Evolutionary conservation across 2,329 filamentous ascomycete genomes (phyloP).

Genomic region (Metarhizium guizhouense): DNA sequence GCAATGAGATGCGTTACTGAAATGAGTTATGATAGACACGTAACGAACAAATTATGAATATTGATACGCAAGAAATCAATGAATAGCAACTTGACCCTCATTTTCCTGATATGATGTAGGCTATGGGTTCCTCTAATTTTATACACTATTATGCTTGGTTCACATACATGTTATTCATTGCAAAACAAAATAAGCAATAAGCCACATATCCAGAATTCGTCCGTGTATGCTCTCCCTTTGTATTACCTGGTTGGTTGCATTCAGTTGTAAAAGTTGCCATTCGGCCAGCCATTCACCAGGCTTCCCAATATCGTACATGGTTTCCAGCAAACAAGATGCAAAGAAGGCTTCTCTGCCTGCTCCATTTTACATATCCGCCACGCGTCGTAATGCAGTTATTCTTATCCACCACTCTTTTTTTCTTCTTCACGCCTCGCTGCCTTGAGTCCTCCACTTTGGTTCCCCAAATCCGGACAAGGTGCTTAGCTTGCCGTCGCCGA

Average conservation of each 20-base stretch:
- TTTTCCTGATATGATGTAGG: not conserved
- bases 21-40: conserved; percentile 10
- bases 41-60: conserved; percentile 1
- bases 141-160: not conserved
- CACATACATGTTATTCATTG: too few relatives aligned
- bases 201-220: not conserved
- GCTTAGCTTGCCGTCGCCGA: conserved; percentile 56
- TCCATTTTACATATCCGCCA: not conserved
- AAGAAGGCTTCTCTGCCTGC: not conserved
- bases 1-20: not conserved
- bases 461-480: conserved; percentile 41
- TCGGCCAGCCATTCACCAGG: not conserved
- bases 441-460: conserved; percentile 37
- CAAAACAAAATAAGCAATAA: not conserved
- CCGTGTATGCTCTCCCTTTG: not conserved
- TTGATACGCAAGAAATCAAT: not conserved
- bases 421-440: conserved; percentile 19
- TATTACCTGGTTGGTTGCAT: not conserved
- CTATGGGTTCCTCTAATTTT: not conserved
- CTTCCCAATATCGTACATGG: conserved; percentile 2
- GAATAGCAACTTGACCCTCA: not conserved
- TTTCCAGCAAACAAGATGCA: not conserved
- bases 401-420: not conserved
- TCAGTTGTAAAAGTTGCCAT: not conserved
- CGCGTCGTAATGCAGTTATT: not conserved